Evolutionary conservation across 2,329 filamentous ascomycete species (phyloP), one percentile per base, ranked within the genome.

Genomic region (Neurospora crassa): DNA sequence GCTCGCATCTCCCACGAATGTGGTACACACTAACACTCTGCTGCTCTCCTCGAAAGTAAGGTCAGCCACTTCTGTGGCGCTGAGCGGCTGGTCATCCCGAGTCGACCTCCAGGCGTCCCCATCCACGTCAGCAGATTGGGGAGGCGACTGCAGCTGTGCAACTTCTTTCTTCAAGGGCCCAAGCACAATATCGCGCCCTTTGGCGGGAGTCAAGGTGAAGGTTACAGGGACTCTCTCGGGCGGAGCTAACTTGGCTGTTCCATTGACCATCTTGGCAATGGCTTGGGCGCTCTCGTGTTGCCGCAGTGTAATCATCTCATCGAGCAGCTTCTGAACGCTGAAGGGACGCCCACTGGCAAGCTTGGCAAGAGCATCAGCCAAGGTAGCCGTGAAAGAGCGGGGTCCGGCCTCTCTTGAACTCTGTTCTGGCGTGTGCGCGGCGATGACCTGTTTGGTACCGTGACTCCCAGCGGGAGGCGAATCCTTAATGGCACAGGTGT

Each of bases 11-110:
- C 88, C 88, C 40, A 90, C 87, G 76, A 90, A 90, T 0, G 88
- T 90, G 0, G 89, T 91, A 77, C 89, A 90, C 1, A 90, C 88
- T 12, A 91, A 80, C n/a, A 90, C 86, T 73, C 89, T 84, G 11
- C 53, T 63, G 10, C 85, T 82, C 75, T 90, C 88, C 41, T 90
- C 88, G 75, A 91, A 89, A 11, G 84, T 85, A 24, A 90, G 80
- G 74, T 88, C 86, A 5, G 84, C 81, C 1, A 85, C 83, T 2
- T 84, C 83, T 63, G 83, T 81, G 24, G 77, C 77, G 18, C 73
- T 76, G 20, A 73, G 71, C 6, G 72, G 72, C 20, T 59, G 70
- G 34, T 75, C 72, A 71, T 80, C 41, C 40, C 70, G 69, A 37
- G 71, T 72, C 4, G 72, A 67, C 34, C 63, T 75, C 73, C 74